Evolutionary conservation across 164 flowering plant genomes (phyloP).

Genomic region (Hamamelis virginiana): DNA sequence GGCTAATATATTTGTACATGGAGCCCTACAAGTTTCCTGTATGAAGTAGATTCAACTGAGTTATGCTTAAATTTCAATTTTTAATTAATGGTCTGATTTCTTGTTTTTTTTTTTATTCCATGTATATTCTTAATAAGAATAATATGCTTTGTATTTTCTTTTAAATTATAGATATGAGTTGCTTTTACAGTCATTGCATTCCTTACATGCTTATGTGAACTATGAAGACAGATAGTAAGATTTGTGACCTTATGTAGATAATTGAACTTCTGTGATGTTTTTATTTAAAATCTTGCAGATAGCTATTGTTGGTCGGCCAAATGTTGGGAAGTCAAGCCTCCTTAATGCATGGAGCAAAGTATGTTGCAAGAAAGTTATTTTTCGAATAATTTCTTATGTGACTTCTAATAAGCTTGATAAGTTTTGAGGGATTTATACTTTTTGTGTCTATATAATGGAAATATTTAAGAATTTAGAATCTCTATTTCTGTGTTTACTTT

Average conservation of each 20-base stretch:
- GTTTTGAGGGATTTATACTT: no score
- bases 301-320: slow-evolving; percentile 97
- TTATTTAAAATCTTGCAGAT: slow-evolving; percentile 46
- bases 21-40: no score
- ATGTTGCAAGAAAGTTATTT: slow-evolving; percentile 33
- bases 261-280: not conserved
- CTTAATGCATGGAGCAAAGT: slow-evolving; percentile 99
- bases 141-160: not conserved
- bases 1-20: no score
- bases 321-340: slow-evolving; percentile 98
- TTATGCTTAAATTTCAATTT: no score
- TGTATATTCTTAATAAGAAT: not conserved
- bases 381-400: not conserved
- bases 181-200: not conserved
- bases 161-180: not conserved
- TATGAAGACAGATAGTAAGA: not conserved
- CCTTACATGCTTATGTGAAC: not conserved
- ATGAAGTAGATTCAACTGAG: no score
- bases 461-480: no score
- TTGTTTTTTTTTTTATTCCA: not conserved
- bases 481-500: no score
- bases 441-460: no score
- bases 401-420: not conserved
- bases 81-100: no score
- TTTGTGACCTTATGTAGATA: not conserved